Evolutionary conservation across 768 basidiomycete species (phyloP), one percentile per base, ranked within the genome.

Genomic region (Psilocybe cubensis): DNA sequence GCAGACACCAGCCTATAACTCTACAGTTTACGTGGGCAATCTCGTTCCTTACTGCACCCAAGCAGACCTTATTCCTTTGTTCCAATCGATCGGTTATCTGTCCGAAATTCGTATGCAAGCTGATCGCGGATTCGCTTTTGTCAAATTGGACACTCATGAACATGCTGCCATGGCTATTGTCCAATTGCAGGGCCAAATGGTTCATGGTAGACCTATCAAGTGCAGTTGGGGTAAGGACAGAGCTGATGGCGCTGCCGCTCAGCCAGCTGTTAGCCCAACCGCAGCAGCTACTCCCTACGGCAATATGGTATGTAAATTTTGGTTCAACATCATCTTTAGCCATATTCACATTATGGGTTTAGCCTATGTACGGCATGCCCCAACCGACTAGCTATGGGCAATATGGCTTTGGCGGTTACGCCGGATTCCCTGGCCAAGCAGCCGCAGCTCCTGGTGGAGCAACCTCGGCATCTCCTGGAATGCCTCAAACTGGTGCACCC

Each of bases 71-170:
- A 95, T 98, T 67, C 96, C 96, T 11, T 80, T 98, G 58, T 98
- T 98, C 86, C 94, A 97, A 77, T 94, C 94, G 54, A 98, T 97
- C 72, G 96, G 96, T 50, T 98, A 98, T 74, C 88, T 98, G 45
- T 95, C 94, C 63, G 97, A 99, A 78, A 96, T 98, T 73, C 90
- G 97, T 58, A 96, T 99, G 94, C 97, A 98, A 74, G 88, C 97
- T 59, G 96, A 98, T 79, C 90, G 96, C 61, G 96, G 96, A 43
- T 99, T 98, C 72, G 96, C 97, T 2, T 98, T 98, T 69, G 95
- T 99, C 71, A 98, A 98, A 77, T 84, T 98, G 55, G 97, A 99
- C 75, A 94, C 94, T 50, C 96, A 98, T 72, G 95, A 98, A 71
- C 95, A 98, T 71, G 96, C 96, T 53, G 96, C 97, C 7, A 89